Evolutionary conservation across 2,329 filamentous ascomycete genomes (phyloP).

Genomic region (Decorospora gaudefroyi): DNA sequence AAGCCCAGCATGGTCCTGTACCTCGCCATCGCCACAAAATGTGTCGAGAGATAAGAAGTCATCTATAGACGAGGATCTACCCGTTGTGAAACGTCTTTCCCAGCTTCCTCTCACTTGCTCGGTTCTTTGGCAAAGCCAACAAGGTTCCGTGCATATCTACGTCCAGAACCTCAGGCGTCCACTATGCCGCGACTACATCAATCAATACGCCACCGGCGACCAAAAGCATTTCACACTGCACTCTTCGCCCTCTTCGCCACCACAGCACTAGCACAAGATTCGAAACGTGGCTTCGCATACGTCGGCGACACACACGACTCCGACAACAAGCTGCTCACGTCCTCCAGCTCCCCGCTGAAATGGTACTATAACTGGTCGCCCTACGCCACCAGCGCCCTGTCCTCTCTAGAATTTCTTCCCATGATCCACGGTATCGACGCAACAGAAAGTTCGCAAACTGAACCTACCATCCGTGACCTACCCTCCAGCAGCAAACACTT

Average conservation of each 20-base stretch:
- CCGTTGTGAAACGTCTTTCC: not conserved
- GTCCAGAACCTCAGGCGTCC: not conserved
- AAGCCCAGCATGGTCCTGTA: constrained; percentile 37
- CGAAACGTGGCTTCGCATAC: constrained; percentile 75
- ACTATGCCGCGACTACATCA: constrained; percentile 5
- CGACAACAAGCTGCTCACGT: constrained; percentile 68
- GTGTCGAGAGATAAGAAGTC: constrained; percentile 14
- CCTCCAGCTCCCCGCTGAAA: constrained; percentile 63
- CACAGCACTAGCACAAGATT: constrained; percentile 38
- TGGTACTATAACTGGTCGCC: constrained; percentile 86
- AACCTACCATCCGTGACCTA: constrained; percentile 63
- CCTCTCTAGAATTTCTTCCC: constrained; percentile 72
- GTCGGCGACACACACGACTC: constrained; percentile 61
- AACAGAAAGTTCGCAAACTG: constrained; percentile 52
- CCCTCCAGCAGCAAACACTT: constrained; percentile 67
- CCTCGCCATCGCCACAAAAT: constrained; percentile 29
- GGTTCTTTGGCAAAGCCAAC: not conserved
- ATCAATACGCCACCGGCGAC: constrained; percentile 5
- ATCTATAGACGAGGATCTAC: constrained; percentile 14
- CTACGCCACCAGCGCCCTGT: constrained; percentile 59
- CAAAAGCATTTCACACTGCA: not conserved
- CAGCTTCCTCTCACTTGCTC: not conserved
- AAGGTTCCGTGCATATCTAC: not conserved
- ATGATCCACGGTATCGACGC: constrained; percentile 72
- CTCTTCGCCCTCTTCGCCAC: constrained; percentile 16